Conservation (phyloP, 768 basidiomycete genomes). For the Boletus insuetus region DNA sequence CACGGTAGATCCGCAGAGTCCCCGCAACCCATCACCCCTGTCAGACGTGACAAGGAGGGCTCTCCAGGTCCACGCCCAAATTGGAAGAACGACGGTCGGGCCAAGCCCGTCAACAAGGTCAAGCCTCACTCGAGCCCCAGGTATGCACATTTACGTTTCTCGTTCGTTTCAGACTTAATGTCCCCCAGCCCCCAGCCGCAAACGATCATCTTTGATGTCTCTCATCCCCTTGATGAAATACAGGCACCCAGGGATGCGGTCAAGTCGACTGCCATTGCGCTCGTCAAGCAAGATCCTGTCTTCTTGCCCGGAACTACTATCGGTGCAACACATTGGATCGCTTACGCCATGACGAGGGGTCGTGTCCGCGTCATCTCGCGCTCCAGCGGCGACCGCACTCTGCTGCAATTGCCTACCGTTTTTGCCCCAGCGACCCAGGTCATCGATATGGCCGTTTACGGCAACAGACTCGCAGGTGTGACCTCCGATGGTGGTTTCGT, state of each 20-base stretch:
- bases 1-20: conserved; percentile 52
- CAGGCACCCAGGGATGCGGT: conserved; percentile 74
- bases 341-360: conserved; percentile 90
- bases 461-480: conserved; percentile 79
- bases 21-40: conserved; percentile 40
- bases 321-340: conserved; percentile 89
- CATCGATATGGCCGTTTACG: conserved; percentile 83
- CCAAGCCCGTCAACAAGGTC: conserved; percentile 37
- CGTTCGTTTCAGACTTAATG: not conserved
- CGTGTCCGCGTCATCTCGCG: conserved; percentile 87
- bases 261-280: conserved; percentile 87
- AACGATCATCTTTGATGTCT: conserved; percentile 72
- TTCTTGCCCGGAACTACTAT: conserved; percentile 87
- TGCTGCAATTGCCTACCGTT: conserved; percentile 67
- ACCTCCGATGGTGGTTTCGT: conserved; percentile 89
- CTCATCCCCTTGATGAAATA: conserved; percentile 68
- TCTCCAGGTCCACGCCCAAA: conserved; percentile 61
- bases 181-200: conserved; percentile 56
- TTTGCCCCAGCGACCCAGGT: conserved; percentile 66
- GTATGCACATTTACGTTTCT: conserved; percentile 34
- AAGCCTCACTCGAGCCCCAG: conserved; percentile 57
- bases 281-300: conserved; percentile 81
- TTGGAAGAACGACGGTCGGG: conserved; percentile 36
- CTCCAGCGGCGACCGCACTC: conserved; percentile 82
- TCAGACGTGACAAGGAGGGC: conserved; percentile 64